These are phyloP conservation scores for Eutrema salsugineum DNA, from an alignment of 441 rosid species.

Conservation along the genomic window DNA sequence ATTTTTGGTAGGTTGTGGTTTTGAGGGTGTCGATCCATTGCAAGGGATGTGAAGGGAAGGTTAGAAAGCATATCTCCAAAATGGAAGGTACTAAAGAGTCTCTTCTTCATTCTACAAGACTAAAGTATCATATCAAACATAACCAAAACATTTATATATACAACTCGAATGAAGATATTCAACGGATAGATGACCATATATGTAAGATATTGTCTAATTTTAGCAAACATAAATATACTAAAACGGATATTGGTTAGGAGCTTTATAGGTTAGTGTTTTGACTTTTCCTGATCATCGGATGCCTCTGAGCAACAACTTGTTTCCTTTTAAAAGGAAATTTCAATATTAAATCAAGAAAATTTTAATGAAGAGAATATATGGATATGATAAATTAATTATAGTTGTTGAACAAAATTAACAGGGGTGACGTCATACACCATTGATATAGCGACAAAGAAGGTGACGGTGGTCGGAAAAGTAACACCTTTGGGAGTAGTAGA, in stretches of 20 bases:
- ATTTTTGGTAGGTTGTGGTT: constrained; percentile 61
- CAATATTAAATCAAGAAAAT: not conserved
- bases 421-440: constrained; percentile 88
- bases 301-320: constrained; percentile 8
- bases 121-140: not conserved
- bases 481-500: constrained; percentile 55
- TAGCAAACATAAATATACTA: not conserved
- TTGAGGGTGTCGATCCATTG: constrained; percentile 91
- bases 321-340: too few species aligned
- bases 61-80: constrained; percentile 83
- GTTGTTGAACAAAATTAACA: constrained; percentile 21
- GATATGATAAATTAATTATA: not conserved
- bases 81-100: constrained; percentile 67
- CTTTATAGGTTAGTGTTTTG: constrained; percentile 21
- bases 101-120: not conserved
- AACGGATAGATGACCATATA: constrained; percentile 3
- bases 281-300: constrained; percentile 23
- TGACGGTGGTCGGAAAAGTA: constrained; percentile 76
- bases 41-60: constrained; percentile 96
- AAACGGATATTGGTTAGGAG: constrained; percentile 1
- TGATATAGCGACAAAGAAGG: constrained; percentile 81
- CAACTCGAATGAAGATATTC: not conserved
- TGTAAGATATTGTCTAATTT: not conserved
- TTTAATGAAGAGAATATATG: not conserved
- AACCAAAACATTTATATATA: not conserved